Evolutionary conservation across 768 basidiomycete species (phyloP), one percentile per base, ranked within the genome.

Genomic region (Phanerochaete sordida): DNA sequence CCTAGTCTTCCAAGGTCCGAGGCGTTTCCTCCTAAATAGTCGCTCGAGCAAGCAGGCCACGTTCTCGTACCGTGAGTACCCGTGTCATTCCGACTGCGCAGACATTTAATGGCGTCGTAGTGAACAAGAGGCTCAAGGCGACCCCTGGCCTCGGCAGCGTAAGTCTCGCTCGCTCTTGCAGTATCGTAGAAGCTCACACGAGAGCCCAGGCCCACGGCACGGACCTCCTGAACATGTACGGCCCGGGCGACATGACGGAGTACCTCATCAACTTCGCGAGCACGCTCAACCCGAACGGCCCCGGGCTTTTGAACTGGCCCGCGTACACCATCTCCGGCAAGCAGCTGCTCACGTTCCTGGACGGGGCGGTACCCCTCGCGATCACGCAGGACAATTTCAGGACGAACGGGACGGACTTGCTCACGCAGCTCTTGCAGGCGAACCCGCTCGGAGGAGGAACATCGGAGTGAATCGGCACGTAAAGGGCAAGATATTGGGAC

Each of bases 231-330:
- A 74, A 78, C 27, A 66, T 79, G 19, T 83, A 78, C 57, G 71
- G 69, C 0, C 74, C 69, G 2, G 73, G 73, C 21, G 79, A 81
- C 58, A 68, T 83, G 65, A 67, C 77, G 4, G 78, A 81, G 64
- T 77, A 79, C 62, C 71, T 83, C 23, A 74, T 82, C 54, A 74
- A 76, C 46, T 82, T 81, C 60, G 75, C 70, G 13, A 68, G 62
- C 47, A 75, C 66, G 7, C 76, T 79, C 47, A 66, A 83, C 65
- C 82, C 77, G 1, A 84, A 84, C 62, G 74, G 59, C 13, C 24
- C 11, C 3, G 68, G 65, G 2, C 74, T 73, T 13, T 45, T 75
- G 16, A 67, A 68, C 24, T 84, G 81, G 82, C 81, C 82, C 0
- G 70, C 73, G 56, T 83, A 81, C 51, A 52, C 28, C 33, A 56